Conservation (phyloP, 2,329 filamentous ascomycete species). For the Macrophomina phaseolina region DNA sequence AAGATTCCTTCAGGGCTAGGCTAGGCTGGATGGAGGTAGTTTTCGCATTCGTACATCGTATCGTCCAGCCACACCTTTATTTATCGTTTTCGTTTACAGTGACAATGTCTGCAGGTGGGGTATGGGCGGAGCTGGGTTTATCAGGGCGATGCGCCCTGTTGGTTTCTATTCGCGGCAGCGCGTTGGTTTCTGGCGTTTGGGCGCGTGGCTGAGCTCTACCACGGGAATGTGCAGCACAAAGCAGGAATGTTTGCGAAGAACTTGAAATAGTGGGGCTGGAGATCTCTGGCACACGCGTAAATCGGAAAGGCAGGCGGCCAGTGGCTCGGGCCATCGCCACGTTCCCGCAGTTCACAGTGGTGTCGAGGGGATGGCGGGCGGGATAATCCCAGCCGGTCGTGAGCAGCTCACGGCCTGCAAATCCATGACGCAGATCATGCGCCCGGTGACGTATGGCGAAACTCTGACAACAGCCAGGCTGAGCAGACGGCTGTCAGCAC, state of each 20-base stretch:
- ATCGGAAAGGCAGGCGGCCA: not conserved
- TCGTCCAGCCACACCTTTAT: not conserved
- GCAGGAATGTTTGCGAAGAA: not conserved
- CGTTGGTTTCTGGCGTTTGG: not conserved
- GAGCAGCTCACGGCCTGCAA: not conserved
- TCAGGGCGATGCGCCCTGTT: not conserved
- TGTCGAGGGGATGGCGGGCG: not conserved
- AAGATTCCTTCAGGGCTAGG: not conserved
- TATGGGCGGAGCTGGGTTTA: too few relatives aligned
- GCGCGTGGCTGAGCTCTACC: not conserved
- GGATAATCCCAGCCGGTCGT: too few relatives aligned
- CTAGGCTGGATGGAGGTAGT: not conserved
- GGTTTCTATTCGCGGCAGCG: not conserved
- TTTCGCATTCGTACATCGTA: constrained; percentile 1
- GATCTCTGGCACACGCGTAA: not conserved
- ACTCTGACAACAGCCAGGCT: not conserved
- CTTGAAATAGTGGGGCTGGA: not conserved
- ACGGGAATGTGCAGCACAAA: constrained; percentile 6
- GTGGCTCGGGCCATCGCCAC: not conserved
- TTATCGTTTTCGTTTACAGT: not conserved
- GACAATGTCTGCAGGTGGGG: not conserved
- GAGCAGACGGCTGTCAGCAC: not conserved
- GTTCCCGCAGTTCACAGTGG: not conserved
- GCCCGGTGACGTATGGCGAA: not conserved
- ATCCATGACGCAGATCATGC: constrained; percentile 1